Percentiles rank a stretch among this genome's conserved stretches.
phyloP scores from a whole-genome alignment of 1,284 basidiomycete species.

The Chalciporus piperatoides region DNA sequence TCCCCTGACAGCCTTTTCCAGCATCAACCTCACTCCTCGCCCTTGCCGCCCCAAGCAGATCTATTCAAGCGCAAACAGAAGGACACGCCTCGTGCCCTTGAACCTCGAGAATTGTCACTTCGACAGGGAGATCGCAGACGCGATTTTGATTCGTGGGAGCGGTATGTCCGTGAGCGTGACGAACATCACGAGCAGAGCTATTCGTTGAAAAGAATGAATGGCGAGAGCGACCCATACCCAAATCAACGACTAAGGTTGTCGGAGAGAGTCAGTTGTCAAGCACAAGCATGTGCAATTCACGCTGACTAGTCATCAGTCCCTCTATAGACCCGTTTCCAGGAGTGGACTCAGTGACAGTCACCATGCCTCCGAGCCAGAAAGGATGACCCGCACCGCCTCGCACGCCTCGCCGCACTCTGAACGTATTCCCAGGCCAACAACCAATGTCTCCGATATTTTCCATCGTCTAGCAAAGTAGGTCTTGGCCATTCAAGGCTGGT shows the following conservation, averaged over 20 bases:
- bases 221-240: slow-evolving; percentile 26
- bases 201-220: slow-evolving; percentile 29
- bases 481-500: slow-evolving; percentile 4
- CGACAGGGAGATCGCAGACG: slow-evolving; percentile 25
- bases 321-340: slow-evolving; percentile 9
- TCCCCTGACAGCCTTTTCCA: slow-evolving; percentile 23
- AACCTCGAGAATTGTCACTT: slow-evolving; percentile 18
- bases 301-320: slow-evolving; percentile 20
- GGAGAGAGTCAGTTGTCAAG: slow-evolving; percentile 26
- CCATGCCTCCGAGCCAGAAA: slow-evolving; percentile 8
- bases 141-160: slow-evolving; percentile 27
- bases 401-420: neutral
- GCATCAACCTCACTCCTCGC: slow-evolving; percentile 27
- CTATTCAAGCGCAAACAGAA: slow-evolving; percentile 31
- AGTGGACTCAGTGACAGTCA: slow-evolving; percentile 8
- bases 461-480: slow-evolving; percentile 42
- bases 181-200: slow-evolving; percentile 13
- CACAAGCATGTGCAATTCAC: neutral
- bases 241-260: slow-evolving; percentile 29
- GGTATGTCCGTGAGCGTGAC: slow-evolving; percentile 22
- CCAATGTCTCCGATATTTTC: slow-evolving; percentile 27
- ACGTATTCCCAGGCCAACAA: slow-evolving; percentile 6
- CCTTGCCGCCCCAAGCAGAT: slow-evolving; percentile 32
- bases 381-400: slow-evolving; percentile 1
- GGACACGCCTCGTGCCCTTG: slow-evolving; percentile 24